Evolutionary conservation across 495 filamentous ascomycete genomes (phyloP), one percentile per base, ranked within the genome.

Genomic region (Penicillium mononematosum): DNA sequence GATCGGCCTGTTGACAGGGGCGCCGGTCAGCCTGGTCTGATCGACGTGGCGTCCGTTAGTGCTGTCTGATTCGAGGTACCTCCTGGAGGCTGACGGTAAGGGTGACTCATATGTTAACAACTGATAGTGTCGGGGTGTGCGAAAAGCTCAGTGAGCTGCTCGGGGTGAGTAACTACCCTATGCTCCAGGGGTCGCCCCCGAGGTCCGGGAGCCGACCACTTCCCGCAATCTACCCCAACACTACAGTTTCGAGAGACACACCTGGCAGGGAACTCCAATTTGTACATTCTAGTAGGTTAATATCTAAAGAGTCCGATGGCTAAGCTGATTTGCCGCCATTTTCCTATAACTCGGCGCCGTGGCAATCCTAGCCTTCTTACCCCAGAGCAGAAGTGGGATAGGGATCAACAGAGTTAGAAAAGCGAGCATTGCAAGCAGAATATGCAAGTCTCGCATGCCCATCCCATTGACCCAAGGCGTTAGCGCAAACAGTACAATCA

Each of bases 391-490:
- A 9, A 68, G 48, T 20, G 61, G 63, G 0, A 69, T 50, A 5
- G 66, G 61, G 10, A 69, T 52, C 17, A 69, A 11, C 16, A 62
- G 53, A n/a, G 67, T 29, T 5, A 45, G 24, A 19, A 69, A 67
- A 1, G 56, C 60, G 17, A 69, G 5, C 3, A 62, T 51, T 12
- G 66, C 46, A 39, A 57, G 50, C 16, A 66, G 36, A 49, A 68
- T 58, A 34, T 68, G 66, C 2, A 68, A 56, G 31, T 75, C 69
- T 16, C 63, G 63, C 53, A 72, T 62, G 16, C 73, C 73, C 66
- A 70, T 71, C 12, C 59, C 59, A 5, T 66, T 59, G 2, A 75
- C 61, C 72, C 73, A 76, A 1, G 71, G 72, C 0, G 70, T 74
- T 11, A 76, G 45, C 0, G 58, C 69, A 38, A 73, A 72, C 1